Conservation (phyloP, 129 eudicot species). For the Centrapalus pauciflorus region DNA sequence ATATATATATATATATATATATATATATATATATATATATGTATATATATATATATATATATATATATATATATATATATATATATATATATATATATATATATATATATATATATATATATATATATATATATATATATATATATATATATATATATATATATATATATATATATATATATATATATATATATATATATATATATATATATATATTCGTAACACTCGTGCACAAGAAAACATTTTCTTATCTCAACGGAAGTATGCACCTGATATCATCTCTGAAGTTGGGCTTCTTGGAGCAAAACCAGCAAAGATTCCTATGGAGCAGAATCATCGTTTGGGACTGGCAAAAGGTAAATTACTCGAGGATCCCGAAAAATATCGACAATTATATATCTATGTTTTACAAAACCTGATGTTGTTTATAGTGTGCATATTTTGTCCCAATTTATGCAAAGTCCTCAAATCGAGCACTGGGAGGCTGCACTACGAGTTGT, state of each 20-base stretch:
- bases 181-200: too few relatives aligned
- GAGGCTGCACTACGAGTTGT: not conserved
- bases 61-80: too few relatives aligned
- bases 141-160: too few relatives aligned
- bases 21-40: too few relatives aligned
- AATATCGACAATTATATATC: conserved; percentile 1
- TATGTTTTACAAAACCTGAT: not conserved
- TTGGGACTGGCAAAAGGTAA: not conserved
- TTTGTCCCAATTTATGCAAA: not conserved
- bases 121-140: too few relatives aligned
- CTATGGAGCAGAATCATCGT: not conserved
- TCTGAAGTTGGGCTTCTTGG: not conserved
- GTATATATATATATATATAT: too few relatives aligned
- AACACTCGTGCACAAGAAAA: not conserved
- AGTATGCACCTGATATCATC: conserved; percentile 9
- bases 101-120: too few relatives aligned
- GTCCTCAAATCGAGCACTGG: not conserved
- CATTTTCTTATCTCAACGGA: conserved; percentile 5
- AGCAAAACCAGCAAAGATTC: not conserved
- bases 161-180: too few relatives aligned
- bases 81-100: too few relatives aligned
- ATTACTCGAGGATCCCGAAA: not conserved
- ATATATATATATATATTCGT: too few relatives aligned
- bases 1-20: too few relatives aligned
- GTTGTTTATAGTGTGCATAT: not conserved